Percentiles rank a stretch among this genome's conserved stretches.
Conservation (phyloP, 2,329 filamentous ascomycete species). For the Arthrobotrys sinensis region DNA sequence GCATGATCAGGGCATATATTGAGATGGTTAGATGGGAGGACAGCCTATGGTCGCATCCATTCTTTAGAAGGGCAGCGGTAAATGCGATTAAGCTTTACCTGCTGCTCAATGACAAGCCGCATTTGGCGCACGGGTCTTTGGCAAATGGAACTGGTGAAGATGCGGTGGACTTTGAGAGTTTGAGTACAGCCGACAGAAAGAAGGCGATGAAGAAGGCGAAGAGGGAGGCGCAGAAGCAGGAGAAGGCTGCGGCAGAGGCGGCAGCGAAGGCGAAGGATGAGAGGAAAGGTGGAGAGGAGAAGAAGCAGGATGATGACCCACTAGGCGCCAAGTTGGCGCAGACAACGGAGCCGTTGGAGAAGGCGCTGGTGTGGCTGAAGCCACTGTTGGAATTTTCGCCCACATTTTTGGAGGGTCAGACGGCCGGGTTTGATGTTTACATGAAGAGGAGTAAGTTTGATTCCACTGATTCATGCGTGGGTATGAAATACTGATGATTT, state of each 20-base stretch:
- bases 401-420: slow-evolving; percentile 84
- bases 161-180: slow-evolving; percentile 70
- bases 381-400: slow-evolving; percentile 87
- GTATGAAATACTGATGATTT: slow-evolving; percentile 63
- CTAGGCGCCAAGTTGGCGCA: slow-evolving; percentile 83
- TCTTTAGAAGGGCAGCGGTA: slow-evolving; percentile 87
- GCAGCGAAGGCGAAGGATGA: slow-evolving; percentile 86
- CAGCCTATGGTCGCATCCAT: slow-evolving; percentile 89
- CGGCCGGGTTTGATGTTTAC: slow-evolving; percentile 90
- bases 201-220: slow-evolving; percentile 92
- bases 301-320: slow-evolving; percentile 93
- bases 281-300: slow-evolving; percentile 78
- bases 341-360: slow-evolving; percentile 85
- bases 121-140: slow-evolving; percentile 74
- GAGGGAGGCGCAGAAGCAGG: slow-evolving; percentile 81
- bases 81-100: slow-evolving; percentile 86
- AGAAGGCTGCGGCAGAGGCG: slow-evolving; percentile 84
- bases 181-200: slow-evolving; percentile 79
- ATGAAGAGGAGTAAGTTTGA: slow-evolving; percentile 78
- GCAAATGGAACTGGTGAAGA: slow-evolving; percentile 73
- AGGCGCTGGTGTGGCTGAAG: slow-evolving; percentile 87
- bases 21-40: slow-evolving; percentile 99
- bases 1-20: slow-evolving; percentile 92
- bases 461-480: background rate
- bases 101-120: slow-evolving; percentile 81